These are phyloP conservation scores for Debaryomyces subglobosus DNA, from an alignment of 1,139 yeast genomes.

Conservation along the genomic window DNA sequence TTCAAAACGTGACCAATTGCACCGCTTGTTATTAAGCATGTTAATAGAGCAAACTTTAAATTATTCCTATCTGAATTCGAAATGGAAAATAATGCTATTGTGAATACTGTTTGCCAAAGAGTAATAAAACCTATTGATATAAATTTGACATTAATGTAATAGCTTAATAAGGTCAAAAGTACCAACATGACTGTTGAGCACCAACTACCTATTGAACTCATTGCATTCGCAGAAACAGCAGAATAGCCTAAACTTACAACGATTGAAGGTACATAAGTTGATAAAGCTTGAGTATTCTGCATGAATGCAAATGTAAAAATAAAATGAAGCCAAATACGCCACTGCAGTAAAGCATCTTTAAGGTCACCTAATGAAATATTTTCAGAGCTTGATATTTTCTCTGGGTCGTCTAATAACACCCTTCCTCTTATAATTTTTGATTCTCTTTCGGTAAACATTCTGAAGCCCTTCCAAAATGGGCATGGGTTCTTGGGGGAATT, in stretches of 20 bases:
- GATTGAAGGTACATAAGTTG: constrained; percentile 1
- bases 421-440: not conserved
- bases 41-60: not conserved
- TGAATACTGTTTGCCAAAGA: not conserved
- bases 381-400: not conserved
- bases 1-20: not conserved
- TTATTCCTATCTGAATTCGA: not conserved
- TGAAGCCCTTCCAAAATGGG: not conserved
- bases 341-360: constrained; percentile 2
- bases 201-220: not conserved
- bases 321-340: constrained; percentile 9
- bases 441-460: not conserved
- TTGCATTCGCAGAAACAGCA: not conserved
- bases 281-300: constrained; percentile 2
- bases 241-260: not conserved
- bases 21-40: not conserved
- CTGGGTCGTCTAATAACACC: not conserved
- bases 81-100: not conserved
- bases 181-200: not conserved
- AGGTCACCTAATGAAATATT: constrained; percentile 2
- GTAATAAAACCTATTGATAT: not conserved
- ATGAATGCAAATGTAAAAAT: constrained; percentile 3
- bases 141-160: no score
- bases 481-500: not conserved
- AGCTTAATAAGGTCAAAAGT: not conserved